Conservation (phyloP, 306 rosid species). For the Cucumis sativus region Cucumber_9930_V3 NC_026658.2:15024001-15024500, state of each 20-base stretch:
- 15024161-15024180: too few species aligned
- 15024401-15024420: too few species aligned
- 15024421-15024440: too few species aligned
- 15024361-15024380: background rate
- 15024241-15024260: background rate
- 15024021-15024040: slow-evolving; percentile 72
- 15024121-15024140: too few species aligned
- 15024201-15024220: background rate
- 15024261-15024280: background rate
- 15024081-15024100: slow-evolving; percentile 75
- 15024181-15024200: background rate
- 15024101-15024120: too few species aligned
- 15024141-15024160: background rate
- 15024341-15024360: background rate
- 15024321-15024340: background rate
- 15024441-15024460: too few species aligned
- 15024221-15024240: background rate
- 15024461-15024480: too few species aligned
- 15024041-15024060: slow-evolving; percentile 73
- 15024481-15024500: too few species aligned
- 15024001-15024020: slow-evolving; percentile 74
- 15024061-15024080: slow-evolving; percentile 82
- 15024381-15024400: background rate
- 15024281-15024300: background rate
- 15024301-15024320: background rate